These are phyloP conservation scores for Thamnidium elegans DNA, from an alignment of 192 early-diverging fungal genomes.

Conservation along the genomic window DNA sequence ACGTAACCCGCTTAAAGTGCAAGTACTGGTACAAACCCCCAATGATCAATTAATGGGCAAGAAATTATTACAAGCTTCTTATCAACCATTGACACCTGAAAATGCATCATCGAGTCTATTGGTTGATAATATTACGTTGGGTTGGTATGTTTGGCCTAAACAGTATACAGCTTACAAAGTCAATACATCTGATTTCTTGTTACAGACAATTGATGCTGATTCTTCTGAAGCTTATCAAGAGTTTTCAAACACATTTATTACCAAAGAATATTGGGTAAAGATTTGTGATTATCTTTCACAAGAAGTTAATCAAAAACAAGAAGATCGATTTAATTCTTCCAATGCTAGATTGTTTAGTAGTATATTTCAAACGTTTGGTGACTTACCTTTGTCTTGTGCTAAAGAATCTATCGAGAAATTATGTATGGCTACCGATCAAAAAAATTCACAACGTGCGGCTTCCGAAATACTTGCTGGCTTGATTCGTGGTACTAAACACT, in stretches of 20 bases:
- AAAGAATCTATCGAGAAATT: slow-evolving; percentile 55
- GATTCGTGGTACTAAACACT: slow-evolving; percentile 87
- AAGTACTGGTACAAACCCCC: neutral
- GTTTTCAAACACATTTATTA: slow-evolving; percentile 50
- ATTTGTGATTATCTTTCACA: slow-evolving; percentile 63
- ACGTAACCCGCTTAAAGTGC: slow-evolving; percentile 38
- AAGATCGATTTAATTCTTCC: slow-evolving; percentile 62
- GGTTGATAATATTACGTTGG: slow-evolving; percentile 59
- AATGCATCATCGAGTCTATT: slow-evolving; percentile 36
- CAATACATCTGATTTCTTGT: slow-evolving; percentile 32
- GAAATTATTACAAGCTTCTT: slow-evolving; percentile 26
- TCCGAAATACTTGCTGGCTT: slow-evolving; percentile 78
- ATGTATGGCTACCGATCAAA: slow-evolving; percentile 57
- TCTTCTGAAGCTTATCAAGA: slow-evolving; percentile 56
- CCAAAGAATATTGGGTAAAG: slow-evolving; percentile 66
- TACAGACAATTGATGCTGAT: slow-evolving; percentile 55
- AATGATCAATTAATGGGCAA: neutral
- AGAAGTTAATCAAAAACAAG: slow-evolving; percentile 59
- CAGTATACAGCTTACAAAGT: slow-evolving; percentile 50
- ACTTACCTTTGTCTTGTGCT: slow-evolving; percentile 51
- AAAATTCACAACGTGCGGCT: slow-evolving; percentile 76
- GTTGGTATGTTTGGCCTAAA: slow-evolving; percentile 83
- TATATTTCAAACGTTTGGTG: slow-evolving; percentile 62
- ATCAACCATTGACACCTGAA: slow-evolving; percentile 7
- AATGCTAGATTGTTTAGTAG: slow-evolving; percentile 65